These are phyloP conservation scores for Cyclotella sp. DNA, from an alignment of 108 stramenopile genomes.

Conservation along the genomic window DNA sequence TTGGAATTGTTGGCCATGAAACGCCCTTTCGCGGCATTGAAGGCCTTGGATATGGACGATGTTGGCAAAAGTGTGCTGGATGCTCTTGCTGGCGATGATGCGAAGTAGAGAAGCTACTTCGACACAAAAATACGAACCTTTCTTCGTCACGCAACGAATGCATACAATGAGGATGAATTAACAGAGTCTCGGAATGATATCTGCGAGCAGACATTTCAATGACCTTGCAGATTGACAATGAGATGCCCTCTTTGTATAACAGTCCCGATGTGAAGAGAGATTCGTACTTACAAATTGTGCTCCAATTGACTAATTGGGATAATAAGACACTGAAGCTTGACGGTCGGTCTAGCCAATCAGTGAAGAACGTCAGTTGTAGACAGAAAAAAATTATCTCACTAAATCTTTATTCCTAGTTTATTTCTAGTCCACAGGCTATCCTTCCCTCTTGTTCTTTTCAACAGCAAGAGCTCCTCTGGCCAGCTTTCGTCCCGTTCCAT, in stretches of 20 bases:
- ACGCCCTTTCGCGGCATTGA: slow-evolving; percentile 84
- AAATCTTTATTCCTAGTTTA: not conserved
- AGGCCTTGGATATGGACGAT: slow-evolving; percentile 87
- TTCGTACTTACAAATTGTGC: not conserved
- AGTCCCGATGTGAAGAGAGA: not conserved
- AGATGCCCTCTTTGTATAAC: not conserved
- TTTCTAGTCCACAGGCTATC: slow-evolving; percentile 36
- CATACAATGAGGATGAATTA: not conserved
- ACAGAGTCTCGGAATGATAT: slow-evolving; percentile 34
- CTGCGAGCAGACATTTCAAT: not conserved
- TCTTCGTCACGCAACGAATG: not conserved
- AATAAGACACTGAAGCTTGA: too few relatives aligned
- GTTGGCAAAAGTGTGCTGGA: slow-evolving; percentile 54
- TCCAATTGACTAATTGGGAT: too few relatives aligned
- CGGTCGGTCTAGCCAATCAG: not conserved
- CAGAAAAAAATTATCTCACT: not conserved
- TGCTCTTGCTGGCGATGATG: slow-evolving; percentile 1
- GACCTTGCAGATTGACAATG: not conserved
- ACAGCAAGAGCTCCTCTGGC: slow-evolving; percentile 20
- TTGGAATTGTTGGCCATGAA: slow-evolving; percentile 80
- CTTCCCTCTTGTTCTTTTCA: slow-evolving; percentile 16
- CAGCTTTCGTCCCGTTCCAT: slow-evolving; percentile 45
- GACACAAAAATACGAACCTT: not conserved
- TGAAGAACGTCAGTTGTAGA: not conserved
- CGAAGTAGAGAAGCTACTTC: not conserved